A percentile compares a stretch with the other conserved stretches of the same genome.
phyloP scores from a whole-genome alignment of 2,329 filamentous ascomycete genomes.

The Fusarium palustre region DNA sequence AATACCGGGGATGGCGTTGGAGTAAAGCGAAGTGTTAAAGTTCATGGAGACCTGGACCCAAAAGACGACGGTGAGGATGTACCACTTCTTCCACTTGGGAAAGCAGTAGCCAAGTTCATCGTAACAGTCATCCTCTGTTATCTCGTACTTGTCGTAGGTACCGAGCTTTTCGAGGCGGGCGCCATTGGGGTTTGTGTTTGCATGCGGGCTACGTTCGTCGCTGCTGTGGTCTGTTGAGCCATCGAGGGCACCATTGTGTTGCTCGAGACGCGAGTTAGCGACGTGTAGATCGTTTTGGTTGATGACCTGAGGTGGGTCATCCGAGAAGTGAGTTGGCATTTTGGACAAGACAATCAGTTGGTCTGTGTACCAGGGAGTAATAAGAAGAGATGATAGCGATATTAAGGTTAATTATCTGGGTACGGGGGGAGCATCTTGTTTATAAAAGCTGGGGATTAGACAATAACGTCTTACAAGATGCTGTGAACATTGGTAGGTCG shows the following conservation, averaged over 20 bases:
- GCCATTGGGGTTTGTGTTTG: conserved; percentile 57
- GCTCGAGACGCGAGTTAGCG: conserved; percentile 52
- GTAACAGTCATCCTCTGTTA: conserved; percentile 71
- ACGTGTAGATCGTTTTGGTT: conserved; percentile 51
- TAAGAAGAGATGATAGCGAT: not conserved
- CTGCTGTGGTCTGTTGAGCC: conserved; percentile 31
- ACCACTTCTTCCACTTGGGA: conserved; percentile 74
- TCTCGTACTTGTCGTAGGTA: conserved; percentile 58
- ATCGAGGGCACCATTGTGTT: conserved; percentile 43
- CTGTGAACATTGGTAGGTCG: not conserved
- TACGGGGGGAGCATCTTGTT: conserved; percentile 26
- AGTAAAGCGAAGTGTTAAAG: conserved; percentile 81
- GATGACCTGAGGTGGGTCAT: conserved; percentile 55
- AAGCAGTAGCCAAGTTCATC: conserved; percentile 73
- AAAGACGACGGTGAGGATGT: conserved; percentile 78
- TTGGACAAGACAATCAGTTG: not conserved
- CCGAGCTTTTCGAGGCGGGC: conserved; percentile 52
- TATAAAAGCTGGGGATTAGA: conserved; percentile 2
- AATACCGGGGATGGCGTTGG: conserved; percentile 75
- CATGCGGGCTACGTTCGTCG: conserved; percentile 16
- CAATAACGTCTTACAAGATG: not conserved
- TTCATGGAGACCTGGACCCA: conserved; percentile 82
- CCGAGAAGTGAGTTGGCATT: conserved; percentile 52
- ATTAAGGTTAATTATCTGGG: not conserved
- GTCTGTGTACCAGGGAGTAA: not conserved